A percentile compares a stretch with the other conserved stretches of the same genome.
Evolutionary conservation across 352 stramenopile genomes (phyloP).

Genomic region (Phytopythium montanum): DNA sequence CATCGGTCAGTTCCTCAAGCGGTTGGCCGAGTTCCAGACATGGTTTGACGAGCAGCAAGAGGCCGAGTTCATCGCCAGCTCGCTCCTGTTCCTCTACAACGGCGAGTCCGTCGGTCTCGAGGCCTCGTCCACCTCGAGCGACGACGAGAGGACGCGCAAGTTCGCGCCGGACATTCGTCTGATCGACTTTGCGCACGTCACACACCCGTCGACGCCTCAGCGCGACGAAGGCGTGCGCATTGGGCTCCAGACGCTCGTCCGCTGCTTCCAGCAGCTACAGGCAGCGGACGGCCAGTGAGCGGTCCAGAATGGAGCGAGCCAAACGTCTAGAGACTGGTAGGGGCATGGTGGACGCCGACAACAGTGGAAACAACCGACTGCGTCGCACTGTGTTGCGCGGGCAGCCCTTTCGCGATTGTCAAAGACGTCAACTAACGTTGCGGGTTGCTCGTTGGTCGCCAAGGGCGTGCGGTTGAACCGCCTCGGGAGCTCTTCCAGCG

Average conservation of each 20-base stretch:
- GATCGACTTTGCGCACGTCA: slow-evolving; percentile 85
- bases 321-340: neutral
- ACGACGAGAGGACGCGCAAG: neutral
- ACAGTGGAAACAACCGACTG: neutral
- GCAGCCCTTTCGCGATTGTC: neutral
- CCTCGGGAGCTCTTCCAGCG: neutral
- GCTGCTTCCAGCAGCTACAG: slow-evolving; percentile 50
- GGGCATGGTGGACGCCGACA: neutral
- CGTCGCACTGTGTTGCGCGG: neutral
- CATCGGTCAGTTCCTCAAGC: slow-evolving; percentile 47
- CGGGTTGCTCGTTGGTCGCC: neutral
- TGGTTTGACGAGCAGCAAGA: slow-evolving; percentile 83
- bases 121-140: slow-evolving; percentile 19
- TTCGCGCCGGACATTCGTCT: slow-evolving; percentile 57
- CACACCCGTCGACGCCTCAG: slow-evolving; percentile 15
- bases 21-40: slow-evolving; percentile 51
- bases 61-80: slow-evolving; percentile 92
- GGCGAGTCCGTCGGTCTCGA: slow-evolving; percentile 21
- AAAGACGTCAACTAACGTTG: neutral
- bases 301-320: neutral
- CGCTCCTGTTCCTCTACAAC: slow-evolving; percentile 94
- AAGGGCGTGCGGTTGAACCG: neutral
- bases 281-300: neutral
- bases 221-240: slow-evolving; percentile 58
- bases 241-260: slow-evolving; percentile 46